Conservation (phyloP, 148 eudicot genomes). For the Amaranthus cruentus region DNA sequence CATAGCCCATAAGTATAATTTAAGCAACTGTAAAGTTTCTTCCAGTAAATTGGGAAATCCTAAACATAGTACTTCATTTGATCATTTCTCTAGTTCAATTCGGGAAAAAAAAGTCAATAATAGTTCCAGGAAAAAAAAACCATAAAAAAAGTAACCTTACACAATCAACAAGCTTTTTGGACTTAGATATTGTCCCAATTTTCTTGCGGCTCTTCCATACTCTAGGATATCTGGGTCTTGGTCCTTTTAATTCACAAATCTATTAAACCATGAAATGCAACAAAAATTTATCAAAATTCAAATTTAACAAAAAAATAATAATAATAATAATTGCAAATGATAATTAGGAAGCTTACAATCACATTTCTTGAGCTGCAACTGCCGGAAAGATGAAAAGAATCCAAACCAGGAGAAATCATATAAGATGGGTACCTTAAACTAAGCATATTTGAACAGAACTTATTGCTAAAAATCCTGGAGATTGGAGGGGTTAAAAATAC, state of each 20-base stretch:
- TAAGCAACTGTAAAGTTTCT: neutral
- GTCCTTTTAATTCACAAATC: conserved; percentile 88
- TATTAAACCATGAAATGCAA: conserved; percentile 20
- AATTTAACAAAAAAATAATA: neutral
- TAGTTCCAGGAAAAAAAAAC: conserved; percentile 1
- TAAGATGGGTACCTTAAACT: conserved; percentile 28
- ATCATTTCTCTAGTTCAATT: neutral
- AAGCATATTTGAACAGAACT: conserved; percentile 20
- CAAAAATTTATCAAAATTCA: neutral
- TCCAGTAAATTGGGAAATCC: neutral
- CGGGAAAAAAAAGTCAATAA: neutral
- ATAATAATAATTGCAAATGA: neutral
- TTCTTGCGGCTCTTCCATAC: conserved; percentile 75
- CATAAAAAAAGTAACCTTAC: conserved; percentile 37
- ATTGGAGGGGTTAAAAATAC: conserved; percentile 4
- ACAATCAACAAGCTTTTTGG: conserved; percentile 76
- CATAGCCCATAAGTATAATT: neutral
- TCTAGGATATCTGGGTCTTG: conserved; percentile 89
- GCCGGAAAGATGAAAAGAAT: conserved; percentile 20
- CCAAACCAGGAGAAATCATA: conserved; percentile 24
- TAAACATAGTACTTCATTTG: neutral
- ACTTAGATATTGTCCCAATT: conserved; percentile 83
- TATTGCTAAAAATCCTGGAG: conserved; percentile 5
- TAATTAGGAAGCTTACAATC: conserved; percentile 44
- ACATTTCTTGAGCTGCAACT: conserved; percentile 25